Base-by-base conservation (phyloP, 805 yeast species). In the Ogataea henricii region DNA sequence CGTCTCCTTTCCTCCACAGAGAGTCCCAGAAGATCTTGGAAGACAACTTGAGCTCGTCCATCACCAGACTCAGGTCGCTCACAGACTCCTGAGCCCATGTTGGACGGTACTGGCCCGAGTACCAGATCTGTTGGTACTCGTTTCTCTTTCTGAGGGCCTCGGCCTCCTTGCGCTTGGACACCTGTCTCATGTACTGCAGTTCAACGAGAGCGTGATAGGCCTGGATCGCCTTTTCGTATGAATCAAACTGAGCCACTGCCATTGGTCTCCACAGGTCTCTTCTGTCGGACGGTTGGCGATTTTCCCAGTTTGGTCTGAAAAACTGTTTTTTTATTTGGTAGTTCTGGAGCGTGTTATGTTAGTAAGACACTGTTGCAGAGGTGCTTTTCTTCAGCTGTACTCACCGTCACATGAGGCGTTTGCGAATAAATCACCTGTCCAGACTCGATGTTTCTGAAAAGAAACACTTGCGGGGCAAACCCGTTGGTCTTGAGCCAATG, bases 371-470 rank as follows among this genome's bases (percentile, higher is more conserved):
- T n/a, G n/a, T n/a, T n/a, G n/a, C n/a, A n/a, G n/a, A n/a, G n/a
- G n/a, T n/a, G n/a, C n/a, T n/a, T n/a, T n/a, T n/a, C n/a, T n/a
- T n/a, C n/a, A n/a, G n/a, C n/a, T n/a, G n/a, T n/a, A 39, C 42
- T 26, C 26, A 39, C 42, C 52, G 77, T 45, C 70, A 83, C 74
- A 49, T 73, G 75, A 33, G 96, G 94, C 10, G 87, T 78, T 68
- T 91, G 97, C 5, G 96, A 83, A 66, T 89, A 91, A 9, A 89
- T 68, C 16, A 90, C 95, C 72, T 91, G 97, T 4, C 97, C 97
- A 34, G 86, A 77, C 69, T 89, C 94, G 41, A 89, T 68, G 72
- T 91, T 90, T 64, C 94, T 81, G 73, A 87, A 92, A 36, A 89
- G 68, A 62, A 77, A 88, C 10, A 91, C 86, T 61, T 86, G 91